These are phyloP conservation scores for Bacidia rubella DNA, from an alignment of 495 filamentous ascomycete species.

Conservation along the genomic window DNA sequence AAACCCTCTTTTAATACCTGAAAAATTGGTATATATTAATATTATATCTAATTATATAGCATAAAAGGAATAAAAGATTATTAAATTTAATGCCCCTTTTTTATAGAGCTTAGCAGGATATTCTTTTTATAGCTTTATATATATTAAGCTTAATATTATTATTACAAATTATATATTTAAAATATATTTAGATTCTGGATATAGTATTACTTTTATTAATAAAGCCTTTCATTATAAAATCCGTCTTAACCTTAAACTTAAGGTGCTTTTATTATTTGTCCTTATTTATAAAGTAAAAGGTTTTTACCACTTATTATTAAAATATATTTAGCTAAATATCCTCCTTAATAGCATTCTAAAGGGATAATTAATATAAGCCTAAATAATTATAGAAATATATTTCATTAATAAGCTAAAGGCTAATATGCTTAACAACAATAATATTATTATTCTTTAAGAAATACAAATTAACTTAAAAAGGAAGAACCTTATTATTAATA, in stretches of 20 bases:
- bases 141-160: not conserved
- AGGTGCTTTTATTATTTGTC: not conserved
- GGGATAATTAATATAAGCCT: not conserved
- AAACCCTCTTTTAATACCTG: no score
- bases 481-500: not conserved
- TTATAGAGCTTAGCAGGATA: not conserved
- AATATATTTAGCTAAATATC: not conserved
- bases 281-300: not conserved
- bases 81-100: constrained; percentile 3
- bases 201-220: constrained; percentile 7
- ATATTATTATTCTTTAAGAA: not conserved
- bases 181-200: not conserved
- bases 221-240: not conserved
- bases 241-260: not conserved
- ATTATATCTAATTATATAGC: not conserved
- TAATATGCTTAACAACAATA: not conserved
- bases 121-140: not conserved
- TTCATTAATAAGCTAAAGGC: not conserved
- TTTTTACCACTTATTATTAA: no score
- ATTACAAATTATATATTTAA: not conserved
- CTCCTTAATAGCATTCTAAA: not conserved
- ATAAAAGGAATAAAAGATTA: not conserved
- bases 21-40: no score
- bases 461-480: not conserved
- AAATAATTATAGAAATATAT: not conserved